phyloP scores from a whole-genome alignment of 352 stramenopile genomes.

The Phytophthora tubulina region DNA sequence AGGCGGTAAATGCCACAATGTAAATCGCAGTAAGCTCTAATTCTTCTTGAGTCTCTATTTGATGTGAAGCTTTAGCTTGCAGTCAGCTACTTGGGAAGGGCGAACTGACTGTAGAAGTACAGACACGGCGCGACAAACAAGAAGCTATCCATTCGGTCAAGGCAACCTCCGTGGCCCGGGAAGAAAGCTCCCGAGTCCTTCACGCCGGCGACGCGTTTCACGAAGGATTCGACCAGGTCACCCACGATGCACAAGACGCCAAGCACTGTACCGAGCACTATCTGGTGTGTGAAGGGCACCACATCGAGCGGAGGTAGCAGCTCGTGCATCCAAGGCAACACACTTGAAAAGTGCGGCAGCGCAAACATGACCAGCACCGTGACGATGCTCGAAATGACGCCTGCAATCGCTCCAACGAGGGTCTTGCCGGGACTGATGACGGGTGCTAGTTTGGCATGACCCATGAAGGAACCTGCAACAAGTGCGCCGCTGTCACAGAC shows the following conservation, averaged over 20 bases:
- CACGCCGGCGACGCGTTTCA: conserved; percentile 75
- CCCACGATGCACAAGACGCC: conserved; percentile 72
- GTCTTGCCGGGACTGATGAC: conserved; percentile 81
- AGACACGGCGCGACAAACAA: conserved; percentile 73
- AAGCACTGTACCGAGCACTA: conserved; percentile 54
- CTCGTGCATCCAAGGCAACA: conserved; percentile 34
- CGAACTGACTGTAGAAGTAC: conserved; percentile 60
- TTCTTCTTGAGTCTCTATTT: conserved; percentile 22
- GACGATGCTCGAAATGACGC: conserved; percentile 55
- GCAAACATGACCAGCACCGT: conserved; percentile 62
- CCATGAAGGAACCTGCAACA: conserved; percentile 62
- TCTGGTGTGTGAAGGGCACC: conserved; percentile 47
- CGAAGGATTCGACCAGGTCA: conserved; percentile 72
- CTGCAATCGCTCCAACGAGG: conserved; percentile 58
- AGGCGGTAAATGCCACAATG: conserved; percentile 66
- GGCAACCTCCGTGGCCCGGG: conserved; percentile 77
- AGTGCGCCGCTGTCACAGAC: conserved; percentile 76
- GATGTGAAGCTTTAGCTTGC: background rate
- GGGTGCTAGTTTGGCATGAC: conserved; percentile 66
- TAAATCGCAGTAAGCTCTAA: conserved; percentile 37
- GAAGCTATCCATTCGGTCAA: conserved; percentile 86
- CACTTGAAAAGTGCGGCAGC: conserved; percentile 29
- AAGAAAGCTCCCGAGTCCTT: conserved; percentile 83
- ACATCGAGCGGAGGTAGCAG: conserved; percentile 41
- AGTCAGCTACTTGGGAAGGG: conserved; percentile 19